These are phyloP conservation scores for Chlamydomonas schloesseri DNA, from an alignment of 139 green algal species.

Conservation along the genomic window DNA sequence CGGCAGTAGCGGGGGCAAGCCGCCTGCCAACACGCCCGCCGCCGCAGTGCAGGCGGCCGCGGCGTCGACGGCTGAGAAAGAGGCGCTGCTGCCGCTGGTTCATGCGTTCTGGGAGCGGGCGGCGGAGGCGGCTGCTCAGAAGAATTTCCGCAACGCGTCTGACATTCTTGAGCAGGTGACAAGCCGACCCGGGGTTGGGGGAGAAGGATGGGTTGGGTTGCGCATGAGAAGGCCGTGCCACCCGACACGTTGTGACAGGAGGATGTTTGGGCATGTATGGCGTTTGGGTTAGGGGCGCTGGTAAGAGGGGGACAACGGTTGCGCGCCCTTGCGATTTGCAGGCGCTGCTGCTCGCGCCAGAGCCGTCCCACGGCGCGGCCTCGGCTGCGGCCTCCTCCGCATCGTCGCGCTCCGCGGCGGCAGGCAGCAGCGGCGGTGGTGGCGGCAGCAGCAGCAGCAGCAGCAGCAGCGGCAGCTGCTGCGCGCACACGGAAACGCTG, in stretches of 20 bases:
- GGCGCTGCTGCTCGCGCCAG: neutral
- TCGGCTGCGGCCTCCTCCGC: neutral
- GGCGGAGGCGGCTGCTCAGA: neutral
- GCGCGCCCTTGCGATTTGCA: no score
- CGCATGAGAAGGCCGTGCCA: no score
- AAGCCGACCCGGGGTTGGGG: no score
- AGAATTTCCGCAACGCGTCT: neutral
- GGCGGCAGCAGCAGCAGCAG: neutral
- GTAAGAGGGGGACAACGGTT: neutral
- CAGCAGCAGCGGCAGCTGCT: no score
- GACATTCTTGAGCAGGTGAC: conserved; percentile 17
- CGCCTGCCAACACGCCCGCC: neutral
- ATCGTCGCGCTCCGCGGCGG: no score
- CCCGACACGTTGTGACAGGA: no score
- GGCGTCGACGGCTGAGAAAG: neutral
- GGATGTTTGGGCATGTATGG: no score
- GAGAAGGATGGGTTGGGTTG: neutral
- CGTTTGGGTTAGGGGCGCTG: neutral
- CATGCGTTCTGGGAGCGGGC: conserved; percentile 10
- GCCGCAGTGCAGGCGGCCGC: neutral
- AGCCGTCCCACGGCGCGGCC: no score
- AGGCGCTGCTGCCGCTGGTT: conserved; percentile 1
- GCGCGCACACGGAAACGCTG: neutral
- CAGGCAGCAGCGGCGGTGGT: neutral
- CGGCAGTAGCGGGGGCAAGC: no score